Percentiles rank a stretch among this genome's conserved stretches.
These are phyloP conservation scores for Aspergillus sp. DNA, from an alignment of 2,329 filamentous ascomycete species.

Conservation along the genomic window DNA sequence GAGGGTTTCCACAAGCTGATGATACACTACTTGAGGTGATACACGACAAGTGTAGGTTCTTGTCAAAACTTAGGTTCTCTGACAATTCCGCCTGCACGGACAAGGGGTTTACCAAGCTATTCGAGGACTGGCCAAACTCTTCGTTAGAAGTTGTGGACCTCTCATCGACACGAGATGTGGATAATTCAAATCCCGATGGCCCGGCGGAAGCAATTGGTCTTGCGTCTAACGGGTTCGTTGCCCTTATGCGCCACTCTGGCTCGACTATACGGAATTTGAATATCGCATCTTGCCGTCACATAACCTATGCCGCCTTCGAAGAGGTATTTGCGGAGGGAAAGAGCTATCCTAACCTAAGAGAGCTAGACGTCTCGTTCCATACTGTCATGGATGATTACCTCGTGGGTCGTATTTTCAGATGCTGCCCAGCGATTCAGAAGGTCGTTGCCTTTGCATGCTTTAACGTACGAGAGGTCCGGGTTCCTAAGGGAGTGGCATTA, in stretches of 20 bases:
- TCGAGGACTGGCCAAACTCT: conserved; percentile 73
- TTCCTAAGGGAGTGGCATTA: conserved; percentile 58
- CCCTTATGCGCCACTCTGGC: conserved; percentile 83
- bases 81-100: conserved; percentile 77
- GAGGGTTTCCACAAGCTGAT: conserved; percentile 65
- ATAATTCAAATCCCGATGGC: conserved; percentile 67
- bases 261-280: conserved; percentile 65
- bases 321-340: conserved; percentile 66
- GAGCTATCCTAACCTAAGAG: conserved; percentile 65
- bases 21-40: conserved; percentile 70
- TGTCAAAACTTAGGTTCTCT: conserved; percentile 78
- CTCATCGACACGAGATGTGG: conserved; percentile 73
- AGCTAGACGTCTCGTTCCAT: conserved; percentile 74
- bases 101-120: conserved; percentile 68
- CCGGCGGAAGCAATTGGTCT: conserved; percentile 67
- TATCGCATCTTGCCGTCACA: conserved; percentile 81
- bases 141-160: conserved; percentile 71
- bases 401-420: conserved; percentile 44
- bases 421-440: conserved; percentile 51
- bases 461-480: conserved; percentile 55
- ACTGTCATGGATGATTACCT: conserved; percentile 46
- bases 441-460: conserved; percentile 65
- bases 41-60: conserved; percentile 64
- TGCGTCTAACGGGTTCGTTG: conserved; percentile 71
- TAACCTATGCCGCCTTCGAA: conserved; percentile 69